Base-by-base conservation (phyloP, 345 rosid genomes). In the Excoecaria agallocha region DNA sequence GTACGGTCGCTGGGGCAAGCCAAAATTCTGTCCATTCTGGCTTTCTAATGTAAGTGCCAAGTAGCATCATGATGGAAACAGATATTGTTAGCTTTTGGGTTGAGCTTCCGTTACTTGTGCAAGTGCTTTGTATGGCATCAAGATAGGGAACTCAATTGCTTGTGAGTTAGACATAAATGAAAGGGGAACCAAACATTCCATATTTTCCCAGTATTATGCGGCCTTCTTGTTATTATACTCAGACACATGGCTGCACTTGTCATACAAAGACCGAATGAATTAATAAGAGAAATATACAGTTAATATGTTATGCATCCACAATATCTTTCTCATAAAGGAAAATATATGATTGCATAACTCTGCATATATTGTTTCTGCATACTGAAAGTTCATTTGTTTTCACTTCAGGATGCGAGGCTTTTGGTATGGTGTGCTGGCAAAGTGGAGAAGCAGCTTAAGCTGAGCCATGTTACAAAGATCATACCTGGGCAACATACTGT, bases 1-100 rank as follows among this genome's bases (percentile, higher is more conserved):
- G 84, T 93, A 89, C 68, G 91, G 98, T 57, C 91, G 98, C n/a
- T 84, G 89, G 73, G 98, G 98, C 80, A 93, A 90, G 78, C 98
- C 96, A 1, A 93, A 90, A 77, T 89, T 93, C 80, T 93, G 93
- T 79, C 98, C 94, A 9, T 93, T 90, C 85, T 83, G 85, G 59
- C 91, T 93, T 61, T 81, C 96, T 59, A 88, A 80, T 85, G 98
- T 93, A 85, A 85, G 88, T 76, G 8, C 25, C n/a, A 20, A n/a
- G 6, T 4, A 55, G 59, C 25, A 8, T 55, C 25, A 55, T 19
- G 59, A 55, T 55, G 24, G 8, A 22, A 43, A 55, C 59, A 55
- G 59, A 6, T 55, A 55, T n/a, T 19, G 25, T 2, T 77, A 10
- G 39, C 20, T 59, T 41, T 49, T 55, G 24, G 62, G 22, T 24